phyloP scores from a whole-genome alignment of 768 basidiomycete genomes.

The Pisolithus tinctorius region DNA sequence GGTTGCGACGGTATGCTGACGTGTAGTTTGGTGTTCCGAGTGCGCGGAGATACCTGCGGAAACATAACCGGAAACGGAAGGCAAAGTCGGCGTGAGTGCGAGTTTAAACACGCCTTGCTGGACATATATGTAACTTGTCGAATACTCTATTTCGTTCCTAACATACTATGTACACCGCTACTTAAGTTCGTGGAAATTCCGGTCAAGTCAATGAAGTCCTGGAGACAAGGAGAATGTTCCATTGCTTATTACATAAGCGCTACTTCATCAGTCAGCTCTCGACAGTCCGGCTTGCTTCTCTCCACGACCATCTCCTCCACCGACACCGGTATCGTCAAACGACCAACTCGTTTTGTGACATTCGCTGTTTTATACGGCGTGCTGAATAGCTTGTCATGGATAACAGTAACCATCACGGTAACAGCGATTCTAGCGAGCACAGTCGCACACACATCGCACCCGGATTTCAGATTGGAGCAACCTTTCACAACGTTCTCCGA shows the following conservation, averaged over 20 bases:
- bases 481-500: constrained; percentile 24
- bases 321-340: not conserved
- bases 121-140: not conserved
- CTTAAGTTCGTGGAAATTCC: no score
- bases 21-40: constrained; percentile 61
- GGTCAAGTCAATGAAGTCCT: no score
- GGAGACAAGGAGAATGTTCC: no score
- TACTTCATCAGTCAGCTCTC: not conserved
- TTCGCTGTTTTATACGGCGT: not conserved
- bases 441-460: constrained; percentile 10
- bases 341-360: not conserved
- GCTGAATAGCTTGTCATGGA: not conserved
- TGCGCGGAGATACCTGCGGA: constrained; percentile 45
- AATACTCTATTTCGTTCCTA: not conserved
- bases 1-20: no score
- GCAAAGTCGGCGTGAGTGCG: constrained; percentile 21
- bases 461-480: constrained; percentile 18
- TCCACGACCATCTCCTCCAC: not conserved
- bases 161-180: no score
- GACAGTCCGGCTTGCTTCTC: not conserved
- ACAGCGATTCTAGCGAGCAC: constrained; percentile 7
- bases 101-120: constrained; percentile 2
- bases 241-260: no score
- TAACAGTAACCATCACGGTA: constrained; percentile 4
- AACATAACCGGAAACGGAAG: constrained; percentile 25